Percentiles rank a stretch among this genome's conserved stretches.
Conservation (phyloP, 805 yeast species). For the Metschnikowia proteae region DNA sequence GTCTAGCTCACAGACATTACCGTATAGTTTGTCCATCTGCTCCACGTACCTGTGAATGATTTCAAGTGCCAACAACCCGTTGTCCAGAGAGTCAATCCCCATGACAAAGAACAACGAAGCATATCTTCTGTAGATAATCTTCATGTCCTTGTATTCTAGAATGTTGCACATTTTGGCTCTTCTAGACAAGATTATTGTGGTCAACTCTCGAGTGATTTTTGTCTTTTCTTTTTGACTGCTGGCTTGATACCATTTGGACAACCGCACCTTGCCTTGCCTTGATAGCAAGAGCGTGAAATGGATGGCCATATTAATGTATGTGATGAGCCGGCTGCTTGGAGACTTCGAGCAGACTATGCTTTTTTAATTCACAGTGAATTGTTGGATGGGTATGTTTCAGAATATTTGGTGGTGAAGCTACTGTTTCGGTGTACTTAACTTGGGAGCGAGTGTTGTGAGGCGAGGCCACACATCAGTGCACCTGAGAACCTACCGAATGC, state of each 20-base stretch:
- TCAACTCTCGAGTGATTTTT: slow-evolving; percentile 77
- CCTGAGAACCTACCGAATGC: neutral
- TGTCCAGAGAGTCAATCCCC: slow-evolving; percentile 79
- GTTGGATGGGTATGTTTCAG: neutral
- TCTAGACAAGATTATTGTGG: slow-evolving; percentile 79
- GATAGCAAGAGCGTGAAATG: slow-evolving; percentile 79
- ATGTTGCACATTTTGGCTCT: slow-evolving; percentile 95
- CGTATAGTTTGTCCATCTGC: slow-evolving; percentile 92
- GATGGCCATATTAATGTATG: slow-evolving; percentile 52
- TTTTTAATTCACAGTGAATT: too few relatives aligned
- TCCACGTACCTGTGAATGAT: slow-evolving; percentile 91
- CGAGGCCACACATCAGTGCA: neutral
- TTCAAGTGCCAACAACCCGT: slow-evolving; percentile 83
- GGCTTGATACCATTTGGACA: slow-evolving; percentile 90
- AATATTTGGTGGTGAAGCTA: neutral
- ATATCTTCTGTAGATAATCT: slow-evolving; percentile 86
- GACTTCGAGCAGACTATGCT: neutral
- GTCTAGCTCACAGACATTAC: slow-evolving; percentile 94
- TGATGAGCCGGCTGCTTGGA: neutral
- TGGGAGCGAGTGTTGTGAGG: neutral
- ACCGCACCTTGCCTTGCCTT: slow-evolving; percentile 91
- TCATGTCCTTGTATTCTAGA: slow-evolving; percentile 77
- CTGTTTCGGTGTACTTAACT: neutral
- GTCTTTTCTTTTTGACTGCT: slow-evolving; percentile 80
- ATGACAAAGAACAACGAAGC: slow-evolving; percentile 90